phyloP scores from a whole-genome alignment of 2,329 filamentous ascomycete species.

The Arthrobotrys sphaeroides region DNA sequence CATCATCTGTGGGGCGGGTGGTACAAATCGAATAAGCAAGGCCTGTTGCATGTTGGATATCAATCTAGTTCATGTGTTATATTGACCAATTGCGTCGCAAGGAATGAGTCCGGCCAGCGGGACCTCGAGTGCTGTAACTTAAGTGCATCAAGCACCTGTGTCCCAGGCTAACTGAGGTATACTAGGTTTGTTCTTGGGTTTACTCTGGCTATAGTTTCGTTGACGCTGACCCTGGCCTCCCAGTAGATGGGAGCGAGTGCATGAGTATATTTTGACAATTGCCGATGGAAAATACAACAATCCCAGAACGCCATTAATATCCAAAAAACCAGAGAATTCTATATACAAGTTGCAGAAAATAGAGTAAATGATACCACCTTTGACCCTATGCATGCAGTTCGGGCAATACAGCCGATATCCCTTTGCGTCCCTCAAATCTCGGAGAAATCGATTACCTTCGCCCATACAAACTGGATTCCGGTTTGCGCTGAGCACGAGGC shows the following conservation, averaged over 20 bases:
- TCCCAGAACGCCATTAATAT: background rate
- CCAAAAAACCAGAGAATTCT: background rate
- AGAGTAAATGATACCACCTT: background rate
- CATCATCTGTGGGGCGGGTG: no score
- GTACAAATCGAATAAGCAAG: no score
- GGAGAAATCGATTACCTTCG: slow-evolving; percentile 22
- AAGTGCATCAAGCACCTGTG: no score
- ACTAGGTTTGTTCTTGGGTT: no score
- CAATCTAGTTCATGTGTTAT: no score
- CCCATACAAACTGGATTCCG: slow-evolving; percentile 37
- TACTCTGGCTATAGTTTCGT: no score
- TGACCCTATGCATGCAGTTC: background rate
- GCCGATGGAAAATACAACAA: slow-evolving; percentile 5
- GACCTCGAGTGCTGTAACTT: no score
- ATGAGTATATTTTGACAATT: background rate
- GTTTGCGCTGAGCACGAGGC: slow-evolving; percentile 15
- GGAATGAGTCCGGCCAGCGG: no score
- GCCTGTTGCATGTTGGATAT: no score
- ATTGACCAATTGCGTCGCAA: no score
- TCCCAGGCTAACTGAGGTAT: no score
- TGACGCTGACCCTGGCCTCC: no score
- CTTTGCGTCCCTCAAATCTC: background rate
- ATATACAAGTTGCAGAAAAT: background rate
- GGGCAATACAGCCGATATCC: background rate
- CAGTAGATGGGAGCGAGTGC: background rate